Base-by-base conservation (phyloP, 345 rosid species). In the Adansonia digitata region DNA sequence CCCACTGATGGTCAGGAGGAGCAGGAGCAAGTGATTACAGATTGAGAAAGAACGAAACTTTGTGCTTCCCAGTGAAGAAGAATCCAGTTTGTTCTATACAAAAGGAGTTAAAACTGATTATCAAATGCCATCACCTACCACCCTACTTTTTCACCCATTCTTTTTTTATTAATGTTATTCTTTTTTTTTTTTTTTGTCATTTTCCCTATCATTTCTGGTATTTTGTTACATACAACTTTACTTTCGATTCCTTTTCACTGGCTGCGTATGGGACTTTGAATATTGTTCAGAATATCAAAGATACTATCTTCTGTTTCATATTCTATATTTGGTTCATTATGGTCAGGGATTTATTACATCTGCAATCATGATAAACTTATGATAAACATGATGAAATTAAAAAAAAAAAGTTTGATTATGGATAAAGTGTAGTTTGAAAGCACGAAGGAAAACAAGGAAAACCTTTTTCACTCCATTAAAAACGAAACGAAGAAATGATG, bases 1-100 rank as follows among this genome's bases (percentile, higher is more conserved):
- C 94, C 97, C 76, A 81, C 92, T 40, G 92, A 86, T 55, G 83
- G 84, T 2, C 88, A 85, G 64, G 90, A 89, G 73, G 93, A 87
- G 75, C 71, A 80, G 76, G 91, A 84, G 80, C 87, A 83, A 92
- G 51, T 57, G 48, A 80, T 37, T 70, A 51, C 74, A 78, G 69
- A 48, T 60, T 57, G 69, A 59, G 74, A 71, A 42, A 60, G 65
- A 75, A 52, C 39, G 24, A 51, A 43, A 48, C n/a, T 27, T 22
- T 57, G 70, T 2, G 46, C 73, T 79, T 52, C 74, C 85, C 68
- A 79, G 83, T 45, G 87, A 88, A 84, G 75, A 83, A 76, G 85
- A 83, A 84, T 85, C 91, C 87, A 83, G 86, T 77, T 82, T 72
- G 59, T 65, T 48, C 68, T 51, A 51, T 77, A 53, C 67, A 60